Evolutionary conservation across 768 basidiomycete genomes (phyloP).

Genomic region (Inosperma sp.): DNA sequence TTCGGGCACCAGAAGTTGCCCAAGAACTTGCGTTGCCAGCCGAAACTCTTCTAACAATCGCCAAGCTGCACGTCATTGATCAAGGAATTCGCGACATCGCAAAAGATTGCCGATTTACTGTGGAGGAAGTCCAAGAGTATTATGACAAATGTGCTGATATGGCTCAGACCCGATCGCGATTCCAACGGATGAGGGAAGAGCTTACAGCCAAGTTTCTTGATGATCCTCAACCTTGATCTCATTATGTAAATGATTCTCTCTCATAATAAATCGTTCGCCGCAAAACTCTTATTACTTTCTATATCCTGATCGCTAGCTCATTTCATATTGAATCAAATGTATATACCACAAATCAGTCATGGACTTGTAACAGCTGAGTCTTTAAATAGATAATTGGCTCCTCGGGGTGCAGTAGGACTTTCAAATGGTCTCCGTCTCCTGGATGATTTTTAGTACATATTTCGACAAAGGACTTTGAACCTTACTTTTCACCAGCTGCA

Average conservation of each 20-base stretch:
- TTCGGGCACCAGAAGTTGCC: not conserved
- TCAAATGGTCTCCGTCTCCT: slow-evolving; percentile 76
- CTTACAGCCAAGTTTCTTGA: slow-evolving; percentile 37
- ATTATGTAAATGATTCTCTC: not conserved
- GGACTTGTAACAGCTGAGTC: slow-evolving; percentile 47
- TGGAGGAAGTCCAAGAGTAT: slow-evolving; percentile 73
- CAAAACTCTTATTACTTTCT: slow-evolving; percentile 3
- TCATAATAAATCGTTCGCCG: slow-evolving; percentile 6
- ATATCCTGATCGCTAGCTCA: not conserved
- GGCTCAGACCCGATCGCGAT: slow-evolving; percentile 57
- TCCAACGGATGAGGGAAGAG: slow-evolving; percentile 61
- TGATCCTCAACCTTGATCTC: slow-evolving; percentile 14
- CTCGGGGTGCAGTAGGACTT: slow-evolving; percentile 80
- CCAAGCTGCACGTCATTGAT: slow-evolving; percentile 61
- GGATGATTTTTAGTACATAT: slow-evolving; percentile 11
- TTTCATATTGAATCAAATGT: not conserved
- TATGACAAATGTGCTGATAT: slow-evolving; percentile 73
- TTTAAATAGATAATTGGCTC: slow-evolving; percentile 61
- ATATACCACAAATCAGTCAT: slow-evolving; percentile 25
- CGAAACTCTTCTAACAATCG: slow-evolving; percentile 33
- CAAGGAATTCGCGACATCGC: slow-evolving; percentile 64
- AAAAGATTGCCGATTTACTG: slow-evolving; percentile 61
- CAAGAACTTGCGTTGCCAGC: slow-evolving; percentile 21
- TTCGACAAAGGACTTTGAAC: slow-evolving; percentile 12
- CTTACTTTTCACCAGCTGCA: slow-evolving; percentile 93